Percentiles rank a stretch among this genome's conserved stretches.
Conservation (phyloP, 495 filamentous ascomycete species). For the Neurospora africana region DNA sequence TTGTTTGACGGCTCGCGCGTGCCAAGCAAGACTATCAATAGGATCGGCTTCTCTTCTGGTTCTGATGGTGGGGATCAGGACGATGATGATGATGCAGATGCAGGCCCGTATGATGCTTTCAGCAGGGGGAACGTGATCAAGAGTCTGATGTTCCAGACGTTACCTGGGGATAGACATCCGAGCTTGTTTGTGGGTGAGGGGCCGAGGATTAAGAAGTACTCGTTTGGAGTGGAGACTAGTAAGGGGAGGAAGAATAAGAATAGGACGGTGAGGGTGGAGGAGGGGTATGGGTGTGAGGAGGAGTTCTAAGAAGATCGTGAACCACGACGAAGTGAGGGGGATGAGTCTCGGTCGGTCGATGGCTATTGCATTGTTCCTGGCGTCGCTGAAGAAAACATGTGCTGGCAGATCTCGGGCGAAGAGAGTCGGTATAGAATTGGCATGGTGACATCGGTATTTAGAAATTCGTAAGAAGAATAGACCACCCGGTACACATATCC, state of each 20-base stretch:
- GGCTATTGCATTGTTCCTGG: not conserved
- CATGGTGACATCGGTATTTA: not conserved
- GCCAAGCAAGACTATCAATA: constrained; percentile 4
- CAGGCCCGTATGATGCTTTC: constrained; percentile 1
- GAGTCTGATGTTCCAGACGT: constrained; percentile 21
- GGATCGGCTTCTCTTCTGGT: not conserved
- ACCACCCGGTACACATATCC: not conserved
- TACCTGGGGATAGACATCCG: constrained; percentile 19
- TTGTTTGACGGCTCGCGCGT: constrained; percentile 24
- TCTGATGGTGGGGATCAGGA: not conserved
- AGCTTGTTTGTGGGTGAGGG: constrained; percentile 21
- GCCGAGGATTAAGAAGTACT: constrained; percentile 16
- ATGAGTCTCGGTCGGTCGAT: too few relatives aligned
- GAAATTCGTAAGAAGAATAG: not conserved
- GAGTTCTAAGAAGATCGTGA: not conserved
- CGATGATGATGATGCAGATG: constrained; percentile 6
- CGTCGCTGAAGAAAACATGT: not conserved
- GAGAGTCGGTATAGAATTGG: not conserved
- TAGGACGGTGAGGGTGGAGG: not conserved
- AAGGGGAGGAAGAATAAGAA: not conserved
- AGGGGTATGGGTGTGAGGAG: not conserved
- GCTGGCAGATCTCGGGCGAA: not conserved
- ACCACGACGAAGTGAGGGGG: too few relatives aligned
- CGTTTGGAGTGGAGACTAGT: constrained; percentile 13
- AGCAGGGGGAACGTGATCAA: constrained; percentile 9